phyloP scores from a whole-genome alignment of 305 asterid genomes.

The Fraxinus sp. region DNA sequence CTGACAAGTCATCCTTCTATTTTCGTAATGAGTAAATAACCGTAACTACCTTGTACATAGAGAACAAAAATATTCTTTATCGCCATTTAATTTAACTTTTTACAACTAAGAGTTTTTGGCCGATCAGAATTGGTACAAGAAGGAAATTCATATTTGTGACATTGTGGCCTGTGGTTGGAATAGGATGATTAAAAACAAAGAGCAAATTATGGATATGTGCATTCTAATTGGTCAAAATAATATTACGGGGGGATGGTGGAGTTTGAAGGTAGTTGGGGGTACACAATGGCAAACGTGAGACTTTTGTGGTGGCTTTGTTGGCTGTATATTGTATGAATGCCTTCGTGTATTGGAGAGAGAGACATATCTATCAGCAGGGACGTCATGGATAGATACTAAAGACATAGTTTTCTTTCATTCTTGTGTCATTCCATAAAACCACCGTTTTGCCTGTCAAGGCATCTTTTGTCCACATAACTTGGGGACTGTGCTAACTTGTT shows the following conservation, averaged over 20 bases:
- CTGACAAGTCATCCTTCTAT: neutral
- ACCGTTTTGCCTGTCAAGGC: neutral
- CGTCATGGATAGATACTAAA: neutral
- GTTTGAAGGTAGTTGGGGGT: neutral
- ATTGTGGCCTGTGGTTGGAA: neutral
- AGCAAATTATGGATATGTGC: neutral
- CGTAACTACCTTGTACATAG: neutral
- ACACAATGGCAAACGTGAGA: neutral
- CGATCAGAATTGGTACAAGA: neutral
- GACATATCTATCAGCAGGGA: neutral
- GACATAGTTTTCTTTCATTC: neutral
- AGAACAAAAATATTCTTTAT: neutral
- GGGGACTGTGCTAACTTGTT: neutral
- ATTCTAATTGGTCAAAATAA: neutral
- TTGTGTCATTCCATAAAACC: neutral
- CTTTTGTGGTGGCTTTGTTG: neutral
- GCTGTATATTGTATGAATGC: neutral
- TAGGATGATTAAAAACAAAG: neutral
- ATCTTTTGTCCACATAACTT: neutral
- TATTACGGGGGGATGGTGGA: neutral
- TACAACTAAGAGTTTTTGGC: too few species aligned
- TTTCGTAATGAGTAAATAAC: too few species aligned
- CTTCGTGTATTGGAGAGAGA: neutral
- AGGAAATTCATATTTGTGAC: neutral
- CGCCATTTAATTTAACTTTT: neutral